phyloP scores from a whole-genome alignment of 768 basidiomycete species.

The Trametes cingulata region DNA sequence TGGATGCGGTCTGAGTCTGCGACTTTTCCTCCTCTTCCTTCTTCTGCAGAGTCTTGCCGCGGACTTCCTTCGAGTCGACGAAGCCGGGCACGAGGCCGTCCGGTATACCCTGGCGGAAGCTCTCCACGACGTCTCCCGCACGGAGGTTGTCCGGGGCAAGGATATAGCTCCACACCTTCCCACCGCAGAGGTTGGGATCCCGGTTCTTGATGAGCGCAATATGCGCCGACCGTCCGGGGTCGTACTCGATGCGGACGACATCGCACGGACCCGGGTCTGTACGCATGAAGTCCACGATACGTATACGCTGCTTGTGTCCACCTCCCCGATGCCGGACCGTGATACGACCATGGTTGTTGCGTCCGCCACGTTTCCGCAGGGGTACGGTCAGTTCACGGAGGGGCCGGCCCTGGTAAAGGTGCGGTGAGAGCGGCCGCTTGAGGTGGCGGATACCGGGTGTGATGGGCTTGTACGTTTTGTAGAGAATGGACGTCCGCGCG shows the following conservation, averaged over 20 bases:
- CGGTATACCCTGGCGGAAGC: conserved; percentile 82
- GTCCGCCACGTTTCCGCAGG: conserved; percentile 81
- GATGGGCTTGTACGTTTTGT: conserved; percentile 90
- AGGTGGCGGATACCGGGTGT: conserved; percentile 87
- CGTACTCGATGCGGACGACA: conserved; percentile 94
- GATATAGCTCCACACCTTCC: conserved; percentile 82
- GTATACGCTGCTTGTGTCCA: conserved; percentile 84
- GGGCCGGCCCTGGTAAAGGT: conserved; percentile 86
- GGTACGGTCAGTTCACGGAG: conserved; percentile 80
- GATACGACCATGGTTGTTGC: conserved; percentile 80
- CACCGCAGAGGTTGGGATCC: conserved; percentile 51
- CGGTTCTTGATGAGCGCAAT: conserved; percentile 84
- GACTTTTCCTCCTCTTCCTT: conserved; percentile 21
- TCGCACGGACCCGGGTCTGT: conserved; percentile 79
- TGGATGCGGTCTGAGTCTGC: conserved; percentile 37
- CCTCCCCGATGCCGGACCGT: conserved; percentile 90
- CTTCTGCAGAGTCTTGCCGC: conserved; percentile 27
- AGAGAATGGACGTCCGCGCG: conserved; percentile 55
- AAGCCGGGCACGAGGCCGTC: conserved; percentile 62
- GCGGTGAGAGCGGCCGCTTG: conserved; percentile 75
- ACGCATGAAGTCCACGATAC: conserved; percentile 84
- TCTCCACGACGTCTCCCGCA: conserved; percentile 86
- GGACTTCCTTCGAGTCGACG: conserved; percentile 29
- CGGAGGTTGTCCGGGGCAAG: conserved; percentile 87
- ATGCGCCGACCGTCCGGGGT: conserved; percentile 91